Percentiles rank a stretch among this genome's conserved stretches.
Conservation (phyloP, 768 basidiomycete species). For the Dioszegia aurantiaca region DNA sequence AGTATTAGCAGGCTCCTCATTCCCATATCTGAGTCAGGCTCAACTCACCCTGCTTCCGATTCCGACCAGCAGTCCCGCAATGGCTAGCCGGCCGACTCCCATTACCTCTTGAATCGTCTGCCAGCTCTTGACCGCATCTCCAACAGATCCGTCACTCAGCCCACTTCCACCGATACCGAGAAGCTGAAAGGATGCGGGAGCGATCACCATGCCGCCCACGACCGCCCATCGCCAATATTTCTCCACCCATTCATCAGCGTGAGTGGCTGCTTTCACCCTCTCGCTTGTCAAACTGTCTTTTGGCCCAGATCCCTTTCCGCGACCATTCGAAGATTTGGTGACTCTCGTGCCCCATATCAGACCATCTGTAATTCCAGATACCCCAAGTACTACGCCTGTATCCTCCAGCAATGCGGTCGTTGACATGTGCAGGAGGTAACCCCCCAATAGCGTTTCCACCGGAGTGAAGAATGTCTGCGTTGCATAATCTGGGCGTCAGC, state of each 20-base stretch:
- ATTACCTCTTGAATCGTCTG: constrained; percentile 12
- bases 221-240: constrained; percentile 35
- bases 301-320: not conserved
- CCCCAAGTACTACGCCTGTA: constrained; percentile 50
- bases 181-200: constrained; percentile 20
- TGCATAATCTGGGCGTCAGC: too few species aligned
- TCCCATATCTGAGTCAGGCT: too few species aligned
- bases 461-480: constrained; percentile 38
- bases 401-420: constrained; percentile 43
- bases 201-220: constrained; percentile 29
- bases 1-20: constrained; percentile 1
- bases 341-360: constrained; percentile 18
- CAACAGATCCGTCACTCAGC: not conserved
- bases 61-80: constrained; percentile 49
- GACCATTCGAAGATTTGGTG: not conserved
- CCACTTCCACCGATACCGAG: constrained; percentile 14
- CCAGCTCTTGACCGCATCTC: constrained; percentile 12
- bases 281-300: not conserved
- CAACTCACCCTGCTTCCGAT: constrained; percentile 51
- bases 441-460: constrained; percentile 48
- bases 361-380: constrained; percentile 47
- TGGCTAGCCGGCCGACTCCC: constrained; percentile 15
- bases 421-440: constrained; percentile 46
- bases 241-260: not conserved
- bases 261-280: not conserved